These are phyloP conservation scores for Cadophora luteo-olivacea DNA, from an alignment of 2,329 filamentous ascomycete genomes.

Conservation along the genomic window DNA sequence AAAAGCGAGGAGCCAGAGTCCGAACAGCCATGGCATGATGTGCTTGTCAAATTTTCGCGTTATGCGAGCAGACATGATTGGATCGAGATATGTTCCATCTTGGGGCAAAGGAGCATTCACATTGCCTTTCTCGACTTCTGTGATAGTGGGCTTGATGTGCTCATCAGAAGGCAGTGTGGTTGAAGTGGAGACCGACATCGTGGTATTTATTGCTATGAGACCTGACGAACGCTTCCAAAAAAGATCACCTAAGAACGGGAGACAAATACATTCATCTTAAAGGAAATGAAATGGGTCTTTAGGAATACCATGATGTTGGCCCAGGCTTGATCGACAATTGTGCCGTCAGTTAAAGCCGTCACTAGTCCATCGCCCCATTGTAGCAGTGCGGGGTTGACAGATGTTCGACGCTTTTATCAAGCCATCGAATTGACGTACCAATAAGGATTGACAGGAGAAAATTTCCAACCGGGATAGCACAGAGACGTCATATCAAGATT, in stretches of 20 bases:
- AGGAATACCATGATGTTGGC: not conserved
- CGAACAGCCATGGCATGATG: constrained; percentile 51
- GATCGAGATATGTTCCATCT: constrained; percentile 52
- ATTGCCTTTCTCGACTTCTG: constrained; percentile 55
- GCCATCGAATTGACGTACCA: not conserved
- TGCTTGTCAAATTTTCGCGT: constrained; percentile 35
- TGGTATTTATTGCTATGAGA: not conserved
- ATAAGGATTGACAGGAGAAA: not conserved
- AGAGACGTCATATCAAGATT: not conserved
- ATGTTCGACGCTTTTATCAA: not conserved
- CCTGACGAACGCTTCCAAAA: not conserved
- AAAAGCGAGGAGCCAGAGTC: constrained; percentile 76
- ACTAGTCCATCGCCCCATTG: not conserved
- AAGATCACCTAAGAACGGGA: not conserved
- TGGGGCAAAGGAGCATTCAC: not conserved
- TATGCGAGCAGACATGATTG: constrained; percentile 30
- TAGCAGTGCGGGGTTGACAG: not conserved
- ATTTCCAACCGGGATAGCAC: not conserved
- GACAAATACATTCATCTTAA: not conserved
- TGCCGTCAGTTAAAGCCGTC: not conserved
- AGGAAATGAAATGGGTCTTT: not conserved
- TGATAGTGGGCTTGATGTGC: constrained; percentile 44
- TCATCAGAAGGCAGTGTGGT: not conserved
- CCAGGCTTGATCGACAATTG: not conserved
- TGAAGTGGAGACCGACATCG: constrained; percentile 12